These are phyloP conservation scores for Penicillium angulare DNA, from an alignment of 495 filamentous ascomycete species.

Conservation along the genomic window DNA sequence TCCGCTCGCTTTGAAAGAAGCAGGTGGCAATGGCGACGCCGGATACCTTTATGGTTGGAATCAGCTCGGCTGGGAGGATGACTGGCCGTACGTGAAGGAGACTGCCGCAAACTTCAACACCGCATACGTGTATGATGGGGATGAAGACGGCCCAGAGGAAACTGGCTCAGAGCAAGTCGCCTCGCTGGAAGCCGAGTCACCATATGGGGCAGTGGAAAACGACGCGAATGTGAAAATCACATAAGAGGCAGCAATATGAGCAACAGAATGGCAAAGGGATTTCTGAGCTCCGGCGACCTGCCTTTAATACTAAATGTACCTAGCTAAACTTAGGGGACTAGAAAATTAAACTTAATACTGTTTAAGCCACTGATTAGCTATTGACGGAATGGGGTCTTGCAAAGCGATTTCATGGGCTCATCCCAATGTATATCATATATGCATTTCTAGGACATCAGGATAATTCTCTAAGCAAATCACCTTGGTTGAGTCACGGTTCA, in stretches of 20 bases:
- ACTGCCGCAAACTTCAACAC: neutral
- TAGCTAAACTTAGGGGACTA: too few relatives aligned
- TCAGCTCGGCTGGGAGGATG: constrained; percentile 54
- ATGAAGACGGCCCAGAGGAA: neutral
- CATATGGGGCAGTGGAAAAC: neutral
- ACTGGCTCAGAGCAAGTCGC: neutral
- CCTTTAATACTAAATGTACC: too few relatives aligned
- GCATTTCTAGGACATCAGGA: too few relatives aligned
- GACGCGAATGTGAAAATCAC: neutral
- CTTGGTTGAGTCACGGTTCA: too few relatives aligned
- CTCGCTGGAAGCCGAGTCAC: neutral
- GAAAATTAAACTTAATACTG: too few relatives aligned
- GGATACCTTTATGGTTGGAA: constrained; percentile 67
- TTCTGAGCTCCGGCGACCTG: too few relatives aligned
- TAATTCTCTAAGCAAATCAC: too few relatives aligned
- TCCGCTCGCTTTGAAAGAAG: constrained; percentile 45
- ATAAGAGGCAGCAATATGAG: neutral
- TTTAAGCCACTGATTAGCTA: too few relatives aligned
- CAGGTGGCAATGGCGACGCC: constrained; percentile 50
- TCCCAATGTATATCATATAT: too few relatives aligned
- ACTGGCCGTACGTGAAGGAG: constrained; percentile 49
- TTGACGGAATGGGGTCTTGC: too few relatives aligned
- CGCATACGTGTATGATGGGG: neutral
- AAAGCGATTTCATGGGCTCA: too few relatives aligned
- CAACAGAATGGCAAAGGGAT: too few relatives aligned